Evolutionary conservation across 1,284 basidiomycete species (phyloP).

Genomic region (Calocybe gambosa): DNA sequence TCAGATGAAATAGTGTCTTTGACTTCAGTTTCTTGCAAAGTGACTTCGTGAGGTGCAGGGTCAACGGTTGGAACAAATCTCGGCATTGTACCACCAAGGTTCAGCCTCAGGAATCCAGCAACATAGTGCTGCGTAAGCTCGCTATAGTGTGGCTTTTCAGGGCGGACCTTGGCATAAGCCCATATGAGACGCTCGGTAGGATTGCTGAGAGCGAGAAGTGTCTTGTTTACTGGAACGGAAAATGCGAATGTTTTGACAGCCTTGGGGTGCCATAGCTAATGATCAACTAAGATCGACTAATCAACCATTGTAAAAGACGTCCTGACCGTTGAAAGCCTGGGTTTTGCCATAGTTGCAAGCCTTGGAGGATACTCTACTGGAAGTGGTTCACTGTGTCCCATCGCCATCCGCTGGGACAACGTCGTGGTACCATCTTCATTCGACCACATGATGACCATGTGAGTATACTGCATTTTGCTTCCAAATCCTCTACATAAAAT

Average conservation of each 20-base stretch:
- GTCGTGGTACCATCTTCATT: conserved; percentile 37
- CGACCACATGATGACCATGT: conserved; percentile 42
- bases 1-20: not conserved
- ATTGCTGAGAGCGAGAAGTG: conserved; percentile 23
- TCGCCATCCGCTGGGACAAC: conserved; percentile 33
- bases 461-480: conserved; percentile 37
- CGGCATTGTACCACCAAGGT: conserved; percentile 36
- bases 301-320: not conserved
- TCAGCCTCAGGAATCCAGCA: conserved; percentile 39
- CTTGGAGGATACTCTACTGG: conserved; percentile 28
- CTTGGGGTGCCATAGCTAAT: conserved; percentile 24
- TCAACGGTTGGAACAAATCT: conserved; percentile 12
- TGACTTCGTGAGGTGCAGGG: conserved; percentile 5
- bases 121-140: conserved; percentile 40
- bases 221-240: conserved; percentile 34
- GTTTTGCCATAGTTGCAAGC: conserved; percentile 27
- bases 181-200: conserved; percentile 44
- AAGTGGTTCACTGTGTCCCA: conserved; percentile 29
- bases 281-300: conserved; percentile 7
- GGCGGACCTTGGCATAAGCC: conserved; percentile 45
- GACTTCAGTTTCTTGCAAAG: conserved; percentile 1
- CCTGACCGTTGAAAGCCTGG: conserved; percentile 28
- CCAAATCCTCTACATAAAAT: conserved; percentile 46
- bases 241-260: conserved; percentile 32
- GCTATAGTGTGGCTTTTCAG: conserved; percentile 31